These are phyloP conservation scores for Russula dissimulans DNA, from an alignment of 768 basidiomycete species.

Conservation along the genomic window DNA sequence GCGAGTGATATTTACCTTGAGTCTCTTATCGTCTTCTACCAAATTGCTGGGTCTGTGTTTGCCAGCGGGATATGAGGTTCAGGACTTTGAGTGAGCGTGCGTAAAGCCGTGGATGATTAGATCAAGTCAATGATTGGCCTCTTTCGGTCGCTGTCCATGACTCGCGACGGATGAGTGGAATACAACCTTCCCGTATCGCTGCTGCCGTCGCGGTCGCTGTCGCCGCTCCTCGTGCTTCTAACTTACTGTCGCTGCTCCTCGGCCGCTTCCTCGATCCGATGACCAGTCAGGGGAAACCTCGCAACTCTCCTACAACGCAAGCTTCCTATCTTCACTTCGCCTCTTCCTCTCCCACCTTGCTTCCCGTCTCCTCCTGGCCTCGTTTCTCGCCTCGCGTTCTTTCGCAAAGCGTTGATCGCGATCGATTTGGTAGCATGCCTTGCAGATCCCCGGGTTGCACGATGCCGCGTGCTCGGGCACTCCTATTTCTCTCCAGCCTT, in stretches of 20 bases:
- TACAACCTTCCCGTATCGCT: background rate
- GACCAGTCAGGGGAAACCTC: no score
- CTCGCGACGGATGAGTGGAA: background rate
- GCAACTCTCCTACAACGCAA: background rate
- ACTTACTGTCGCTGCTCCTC: no score
- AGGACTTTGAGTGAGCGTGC: no score
- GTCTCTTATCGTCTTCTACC: no score
- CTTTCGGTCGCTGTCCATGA: no score
- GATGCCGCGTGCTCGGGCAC: constrained; percentile 6
- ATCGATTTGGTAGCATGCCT: background rate
- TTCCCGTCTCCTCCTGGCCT: background rate
- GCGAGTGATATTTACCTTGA: no score
- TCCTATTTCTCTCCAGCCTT: background rate
- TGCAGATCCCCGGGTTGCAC: constrained; percentile 13
- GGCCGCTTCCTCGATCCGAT: no score
- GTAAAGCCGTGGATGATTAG: background rate
- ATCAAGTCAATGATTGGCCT: background rate
- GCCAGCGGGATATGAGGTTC: no score
- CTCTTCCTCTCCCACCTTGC: background rate
- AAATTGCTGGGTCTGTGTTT: no score
- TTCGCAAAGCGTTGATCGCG: background rate
- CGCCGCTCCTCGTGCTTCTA: no score
- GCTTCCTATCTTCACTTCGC: background rate
- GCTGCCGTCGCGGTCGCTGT: background rate
- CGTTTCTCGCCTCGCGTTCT: background rate